Evolutionary conservation across 805 yeast genomes (phyloP).

Genomic region (Metschnikowia henanensis): DNA sequence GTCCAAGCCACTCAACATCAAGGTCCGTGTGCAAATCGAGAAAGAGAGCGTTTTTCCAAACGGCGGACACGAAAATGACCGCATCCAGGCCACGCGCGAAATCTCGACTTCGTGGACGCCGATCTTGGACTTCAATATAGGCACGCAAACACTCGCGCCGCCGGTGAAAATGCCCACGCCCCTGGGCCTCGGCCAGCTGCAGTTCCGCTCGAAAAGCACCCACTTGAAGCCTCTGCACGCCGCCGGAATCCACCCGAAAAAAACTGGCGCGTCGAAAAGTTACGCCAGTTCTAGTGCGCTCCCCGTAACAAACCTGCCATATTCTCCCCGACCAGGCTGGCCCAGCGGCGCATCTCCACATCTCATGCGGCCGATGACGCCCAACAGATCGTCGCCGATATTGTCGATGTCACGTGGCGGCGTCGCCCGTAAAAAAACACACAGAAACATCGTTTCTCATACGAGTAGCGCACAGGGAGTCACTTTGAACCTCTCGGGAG

Average conservation of each 20-base stretch:
- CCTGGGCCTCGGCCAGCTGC: conserved; percentile 3
- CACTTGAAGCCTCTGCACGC: conserved; percentile 3
- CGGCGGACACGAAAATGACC: conserved; percentile 2
- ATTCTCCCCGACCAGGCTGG: conserved; percentile 5
- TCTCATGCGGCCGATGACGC: background rate
- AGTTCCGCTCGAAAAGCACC: conserved; percentile 11
- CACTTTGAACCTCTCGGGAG: conserved; percentile 36
- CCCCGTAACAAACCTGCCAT: conserved; percentile 1
- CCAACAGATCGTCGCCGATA: conserved; percentile 11
- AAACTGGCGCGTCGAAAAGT: conserved; percentile 25
- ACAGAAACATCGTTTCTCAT: conserved; percentile 6
- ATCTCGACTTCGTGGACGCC: conserved; percentile 43
- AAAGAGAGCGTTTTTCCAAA: conserved; percentile 5
- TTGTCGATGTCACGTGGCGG: conserved; percentile 6
- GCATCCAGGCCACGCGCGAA: conserved; percentile 23
- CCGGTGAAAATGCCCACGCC: conserved; percentile 1
- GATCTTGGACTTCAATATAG: conserved; percentile 29
- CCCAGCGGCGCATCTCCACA: background rate
- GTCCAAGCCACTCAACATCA: conserved; percentile 20
- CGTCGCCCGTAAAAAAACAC: conserved; percentile 1
- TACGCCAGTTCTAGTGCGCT: conserved; percentile 12
- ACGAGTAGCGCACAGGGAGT: conserved; percentile 28
- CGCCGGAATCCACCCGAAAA: conserved; percentile 5
- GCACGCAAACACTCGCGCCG: background rate
- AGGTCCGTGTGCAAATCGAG: conserved; percentile 28